A percentile compares a stretch with the other conserved stretches of the same genome.
Conservation (phyloP, 768 basidiomycete species). For the Erythrobasidium yunnanense region DNA sequence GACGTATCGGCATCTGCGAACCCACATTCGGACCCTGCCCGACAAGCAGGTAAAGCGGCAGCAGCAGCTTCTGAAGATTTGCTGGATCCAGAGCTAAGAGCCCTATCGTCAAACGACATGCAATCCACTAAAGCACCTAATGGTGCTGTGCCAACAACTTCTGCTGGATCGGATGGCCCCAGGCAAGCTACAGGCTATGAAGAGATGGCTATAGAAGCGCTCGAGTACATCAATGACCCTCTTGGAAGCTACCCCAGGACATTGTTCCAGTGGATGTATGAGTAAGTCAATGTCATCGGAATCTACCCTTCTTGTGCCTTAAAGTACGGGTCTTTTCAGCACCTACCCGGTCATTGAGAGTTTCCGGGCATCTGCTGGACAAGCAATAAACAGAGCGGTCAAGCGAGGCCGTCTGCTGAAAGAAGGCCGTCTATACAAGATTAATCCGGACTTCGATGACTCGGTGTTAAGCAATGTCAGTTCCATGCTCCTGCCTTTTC, state of each 20-base stretch:
- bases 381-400: slow-evolving; percentile 76
- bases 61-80: too few species aligned
- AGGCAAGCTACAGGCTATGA: slow-evolving; percentile 50
- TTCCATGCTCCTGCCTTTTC: neutral
- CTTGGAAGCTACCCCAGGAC: slow-evolving; percentile 75
- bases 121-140: neutral
- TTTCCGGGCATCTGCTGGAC: slow-evolving; percentile 77
- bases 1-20: too few species aligned
- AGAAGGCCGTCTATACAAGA: slow-evolving; percentile 58
- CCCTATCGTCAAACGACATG: too few species aligned
- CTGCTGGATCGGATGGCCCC: neutral
- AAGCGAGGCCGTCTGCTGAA: slow-evolving; percentile 72
- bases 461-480: neutral
- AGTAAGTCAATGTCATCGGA: slow-evolving; percentile 29
- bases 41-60: too few species aligned
- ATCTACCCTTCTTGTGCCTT: neutral
- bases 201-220: slow-evolving; percentile 78
- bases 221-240: slow-evolving; percentile 55
- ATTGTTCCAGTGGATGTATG: slow-evolving; percentile 72
- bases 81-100: too few species aligned
- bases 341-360: slow-evolving; percentile 76
- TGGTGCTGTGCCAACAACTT: neutral
- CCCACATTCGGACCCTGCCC: too few species aligned
- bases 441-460: slow-evolving; percentile 62
- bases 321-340: slow-evolving; percentile 33